phyloP scores from a whole-genome alignment of 176 grass and related monocot species.

The Carex cristatella region DNA sequence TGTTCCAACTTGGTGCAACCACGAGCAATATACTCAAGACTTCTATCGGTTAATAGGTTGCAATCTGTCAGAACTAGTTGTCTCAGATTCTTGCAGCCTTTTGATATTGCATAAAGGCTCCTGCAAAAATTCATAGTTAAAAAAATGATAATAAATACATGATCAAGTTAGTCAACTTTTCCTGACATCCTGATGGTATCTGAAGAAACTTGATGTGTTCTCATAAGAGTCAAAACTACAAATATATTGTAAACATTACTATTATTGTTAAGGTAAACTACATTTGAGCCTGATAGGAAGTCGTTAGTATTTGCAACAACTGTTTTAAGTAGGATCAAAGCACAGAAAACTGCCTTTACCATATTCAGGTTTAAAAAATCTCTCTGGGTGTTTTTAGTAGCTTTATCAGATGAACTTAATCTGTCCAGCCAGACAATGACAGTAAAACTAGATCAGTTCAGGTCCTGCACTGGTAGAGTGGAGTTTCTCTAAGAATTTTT shows the following conservation, averaged over 20 bases:
- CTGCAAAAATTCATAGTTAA: slow-evolving; percentile 26
- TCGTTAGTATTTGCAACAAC: background rate
- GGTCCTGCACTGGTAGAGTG: background rate
- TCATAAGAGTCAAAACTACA: background rate
- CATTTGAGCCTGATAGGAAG: background rate
- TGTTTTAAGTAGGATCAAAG: background rate
- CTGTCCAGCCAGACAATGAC: background rate
- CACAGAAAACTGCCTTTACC: background rate
- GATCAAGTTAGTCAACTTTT: background rate
- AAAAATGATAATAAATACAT: background rate
- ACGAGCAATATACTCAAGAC: slow-evolving; percentile 80
- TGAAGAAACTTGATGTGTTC: background rate
- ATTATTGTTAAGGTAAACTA: background rate
- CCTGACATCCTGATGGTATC: background rate
- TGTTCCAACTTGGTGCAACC: slow-evolving; percentile 68
- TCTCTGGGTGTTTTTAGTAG: background rate
- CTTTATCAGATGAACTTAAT: slow-evolving; percentile 1
- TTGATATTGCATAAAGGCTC: slow-evolving; percentile 72
- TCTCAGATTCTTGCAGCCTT: slow-evolving; percentile 85
- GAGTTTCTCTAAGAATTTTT: background rate
- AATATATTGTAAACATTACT: background rate
- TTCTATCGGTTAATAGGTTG: slow-evolving; percentile 70
- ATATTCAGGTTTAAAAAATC: background rate
- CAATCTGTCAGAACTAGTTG: slow-evolving; percentile 65
- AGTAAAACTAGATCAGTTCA: background rate